A percentile compares a stretch with the other conserved stretches of the same genome.
Conservation (phyloP, 2,329 filamentous ascomycete species). For the Bipolaris gigantea region DNA sequence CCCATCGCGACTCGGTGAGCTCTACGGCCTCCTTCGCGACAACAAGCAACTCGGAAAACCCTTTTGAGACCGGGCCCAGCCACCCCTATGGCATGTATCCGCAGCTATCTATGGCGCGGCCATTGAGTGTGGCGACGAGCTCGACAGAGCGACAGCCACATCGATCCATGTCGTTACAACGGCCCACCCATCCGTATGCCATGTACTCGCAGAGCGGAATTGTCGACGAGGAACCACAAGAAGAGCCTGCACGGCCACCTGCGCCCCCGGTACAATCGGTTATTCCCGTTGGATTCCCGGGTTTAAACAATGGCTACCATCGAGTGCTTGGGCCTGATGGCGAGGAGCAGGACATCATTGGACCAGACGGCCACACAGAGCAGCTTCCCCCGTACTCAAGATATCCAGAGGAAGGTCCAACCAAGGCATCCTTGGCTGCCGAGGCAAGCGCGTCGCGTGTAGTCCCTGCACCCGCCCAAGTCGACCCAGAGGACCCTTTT, state of each 20-base stretch:
- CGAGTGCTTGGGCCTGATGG: slow-evolving; percentile 75
- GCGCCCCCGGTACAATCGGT: slow-evolving; percentile 45
- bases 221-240: slow-evolving; percentile 42
- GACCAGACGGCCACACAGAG: slow-evolving; percentile 85
- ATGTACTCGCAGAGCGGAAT: slow-evolving; percentile 84
- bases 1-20: slow-evolving; percentile 42
- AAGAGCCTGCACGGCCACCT: slow-evolving; percentile 28
- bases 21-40: slow-evolving; percentile 48
- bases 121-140: slow-evolving; percentile 70
- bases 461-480: slow-evolving; percentile 22
- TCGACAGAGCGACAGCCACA: slow-evolving; percentile 65
- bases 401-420: slow-evolving; percentile 75
- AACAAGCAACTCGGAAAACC: slow-evolving; percentile 57
- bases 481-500: slow-evolving; percentile 32
- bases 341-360: slow-evolving; percentile 86
- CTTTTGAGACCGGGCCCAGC: slow-evolving; percentile 74
- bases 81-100: slow-evolving; percentile 85
- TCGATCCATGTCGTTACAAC: slow-evolving; percentile 61
- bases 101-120: slow-evolving; percentile 61
- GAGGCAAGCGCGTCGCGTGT: slow-evolving; percentile 39
- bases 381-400: slow-evolving; percentile 89
- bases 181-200: slow-evolving; percentile 80
- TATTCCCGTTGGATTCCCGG: slow-evolving; percentile 76
- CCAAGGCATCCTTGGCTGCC: slow-evolving; percentile 55
- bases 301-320: slow-evolving; percentile 67